Evolutionary conservation across 2,329 filamentous ascomycete genomes (phyloP).

Genomic region (Ramularia collo-cygni): DNA sequence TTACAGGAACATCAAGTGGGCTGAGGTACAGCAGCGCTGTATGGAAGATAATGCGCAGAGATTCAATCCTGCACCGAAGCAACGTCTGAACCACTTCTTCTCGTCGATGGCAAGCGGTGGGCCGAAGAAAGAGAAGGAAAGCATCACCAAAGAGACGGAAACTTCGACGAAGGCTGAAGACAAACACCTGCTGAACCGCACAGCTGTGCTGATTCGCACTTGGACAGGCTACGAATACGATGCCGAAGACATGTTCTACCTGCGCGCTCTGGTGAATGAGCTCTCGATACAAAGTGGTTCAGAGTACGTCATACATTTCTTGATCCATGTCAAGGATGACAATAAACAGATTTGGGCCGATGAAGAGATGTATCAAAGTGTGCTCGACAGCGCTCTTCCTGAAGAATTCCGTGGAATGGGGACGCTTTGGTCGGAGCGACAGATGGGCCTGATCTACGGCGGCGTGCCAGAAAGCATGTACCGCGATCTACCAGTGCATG

Average conservation of each 20-base stretch:
- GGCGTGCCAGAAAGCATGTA: conserved; percentile 45
- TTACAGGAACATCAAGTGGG: conserved; percentile 72
- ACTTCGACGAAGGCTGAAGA: conserved; percentile 10
- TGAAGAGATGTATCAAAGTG: conserved; percentile 61
- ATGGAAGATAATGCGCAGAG: conserved; percentile 62
- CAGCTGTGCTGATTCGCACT: conserved; percentile 72
- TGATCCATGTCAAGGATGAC: conserved; percentile 77
- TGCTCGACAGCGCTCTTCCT: conserved; percentile 47
- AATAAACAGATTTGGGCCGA: conserved; percentile 77
- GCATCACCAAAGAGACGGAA: conserved; percentile 16
- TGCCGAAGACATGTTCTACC: conserved; percentile 72
- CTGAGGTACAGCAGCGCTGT: conserved; percentile 67
- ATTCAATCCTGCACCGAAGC: conserved; percentile 46
- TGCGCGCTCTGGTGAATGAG: conserved; percentile 75
- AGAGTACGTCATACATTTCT: conserved; percentile 75
- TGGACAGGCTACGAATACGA: conserved; percentile 77
- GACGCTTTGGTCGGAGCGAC: conserved; percentile 46
- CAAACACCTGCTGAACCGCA: conserved; percentile 47
- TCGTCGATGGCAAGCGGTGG: conserved; percentile 33
- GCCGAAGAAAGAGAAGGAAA: conserved; percentile 19
- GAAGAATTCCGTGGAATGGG: conserved; percentile 47
- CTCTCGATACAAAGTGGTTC: conserved; percentile 69
- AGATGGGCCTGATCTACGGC: conserved; percentile 50
- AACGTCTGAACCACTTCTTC: conserved; percentile 32
- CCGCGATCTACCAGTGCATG: conserved; percentile 60